phyloP scores from a whole-genome alignment of 2,329 filamentous ascomycete species.

The Ophiosphaerella korrae region DNA sequence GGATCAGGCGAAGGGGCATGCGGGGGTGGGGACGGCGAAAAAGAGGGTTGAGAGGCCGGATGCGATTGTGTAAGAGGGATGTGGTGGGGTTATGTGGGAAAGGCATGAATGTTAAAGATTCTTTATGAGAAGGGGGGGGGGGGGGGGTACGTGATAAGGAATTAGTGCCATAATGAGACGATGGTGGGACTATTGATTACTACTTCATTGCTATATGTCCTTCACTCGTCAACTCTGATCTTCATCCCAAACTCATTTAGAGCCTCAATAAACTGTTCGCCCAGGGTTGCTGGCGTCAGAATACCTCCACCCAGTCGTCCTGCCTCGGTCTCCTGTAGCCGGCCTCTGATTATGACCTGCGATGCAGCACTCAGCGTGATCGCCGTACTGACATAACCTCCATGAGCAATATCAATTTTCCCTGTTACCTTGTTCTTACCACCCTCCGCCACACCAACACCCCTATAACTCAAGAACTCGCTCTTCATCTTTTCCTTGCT shows the following conservation, averaged over 20 bases:
- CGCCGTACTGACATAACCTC: constrained; percentile 71
- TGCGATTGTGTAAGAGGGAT: constrained; percentile 26
- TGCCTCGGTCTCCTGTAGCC: constrained; percentile 52
- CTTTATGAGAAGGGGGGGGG: not conserved
- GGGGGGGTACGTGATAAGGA: not conserved
- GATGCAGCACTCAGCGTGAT: constrained; percentile 68
- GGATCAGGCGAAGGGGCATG: constrained; percentile 69
- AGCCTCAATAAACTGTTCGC: constrained; percentile 69
- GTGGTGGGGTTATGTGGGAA: not conserved
- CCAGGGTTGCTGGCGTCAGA: constrained; percentile 73
- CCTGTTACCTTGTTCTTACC: constrained; percentile 60
- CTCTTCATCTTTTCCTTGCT: constrained; percentile 58
- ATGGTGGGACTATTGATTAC: no score
- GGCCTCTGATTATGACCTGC: constrained; percentile 67
- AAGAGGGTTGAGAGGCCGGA: constrained; percentile 36
- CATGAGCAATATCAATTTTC: constrained; percentile 62
- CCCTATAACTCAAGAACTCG: constrained; percentile 68
- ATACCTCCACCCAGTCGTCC: constrained; percentile 67
- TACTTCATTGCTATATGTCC: not conserved
- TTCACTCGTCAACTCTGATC: constrained; percentile 45
- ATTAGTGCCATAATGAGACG: no score
- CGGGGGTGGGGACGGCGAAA: constrained; percentile 38
- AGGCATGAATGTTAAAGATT: not conserved
- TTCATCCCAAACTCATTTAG: constrained; percentile 66
- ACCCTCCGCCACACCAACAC: constrained; percentile 63